These are phyloP conservation scores for Saccharomyces pastorianus DNA, from an alignment of 1,139 yeast genomes.

Conservation along the genomic window DNA sequence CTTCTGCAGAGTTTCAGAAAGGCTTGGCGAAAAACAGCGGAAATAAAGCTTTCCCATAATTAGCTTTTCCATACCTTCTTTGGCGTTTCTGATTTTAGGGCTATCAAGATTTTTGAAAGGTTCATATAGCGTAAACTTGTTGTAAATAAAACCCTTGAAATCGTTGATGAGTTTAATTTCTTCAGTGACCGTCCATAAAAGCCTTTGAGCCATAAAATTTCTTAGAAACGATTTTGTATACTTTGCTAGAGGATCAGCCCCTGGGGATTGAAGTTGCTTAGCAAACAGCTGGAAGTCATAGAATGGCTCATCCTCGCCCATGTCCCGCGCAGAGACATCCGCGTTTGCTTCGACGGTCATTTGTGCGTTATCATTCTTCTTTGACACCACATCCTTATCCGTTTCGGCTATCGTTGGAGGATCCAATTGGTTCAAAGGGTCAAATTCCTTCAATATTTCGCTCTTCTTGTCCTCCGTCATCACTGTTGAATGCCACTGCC, in stretches of 20 bases:
- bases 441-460: conserved; percentile 13
- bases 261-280: conserved; percentile 57
- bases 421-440: conserved; percentile 9
- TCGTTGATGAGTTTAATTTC: conserved; percentile 69
- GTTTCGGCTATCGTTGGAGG: conserved; percentile 1
- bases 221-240: conserved; percentile 73
- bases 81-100: conserved; percentile 58
- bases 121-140: conserved; percentile 54
- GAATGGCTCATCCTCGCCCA: conserved; percentile 12
- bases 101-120: conserved; percentile 68
- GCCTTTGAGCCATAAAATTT: conserved; percentile 59
- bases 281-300: conserved; percentile 75
- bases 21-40: conserved; percentile 74
- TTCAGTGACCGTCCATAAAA: conserved; percentile 60
- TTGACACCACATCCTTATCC: not conserved
- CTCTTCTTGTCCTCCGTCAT: conserved; percentile 4
- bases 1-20: conserved; percentile 35
- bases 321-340: not conserved
- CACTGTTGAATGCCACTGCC: not conserved
- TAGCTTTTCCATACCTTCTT: conserved; percentile 88
- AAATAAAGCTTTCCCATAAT: conserved; percentile 80
- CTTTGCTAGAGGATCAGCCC: conserved; percentile 84
- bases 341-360: not conserved
- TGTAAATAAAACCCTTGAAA: conserved; percentile 62
- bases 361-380: not conserved